phyloP scores from a whole-genome alignment of 148 eudicot species.

The Fagopyrum homotropicum region DNA sequence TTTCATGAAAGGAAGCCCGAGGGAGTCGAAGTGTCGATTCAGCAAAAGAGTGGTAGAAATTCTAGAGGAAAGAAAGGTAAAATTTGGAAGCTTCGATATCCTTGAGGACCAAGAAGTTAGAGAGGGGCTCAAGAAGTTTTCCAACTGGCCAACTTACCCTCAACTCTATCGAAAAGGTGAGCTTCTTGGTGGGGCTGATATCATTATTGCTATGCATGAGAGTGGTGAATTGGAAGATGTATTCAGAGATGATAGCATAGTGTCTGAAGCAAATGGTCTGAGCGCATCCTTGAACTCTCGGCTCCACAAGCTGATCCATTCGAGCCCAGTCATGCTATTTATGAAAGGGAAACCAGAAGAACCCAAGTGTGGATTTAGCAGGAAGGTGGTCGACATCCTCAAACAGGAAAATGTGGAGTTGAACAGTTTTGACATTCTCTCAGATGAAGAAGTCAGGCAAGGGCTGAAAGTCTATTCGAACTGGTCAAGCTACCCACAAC shows the following conservation, averaged over 20 bases:
- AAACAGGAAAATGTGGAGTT: constrained; percentile 60
- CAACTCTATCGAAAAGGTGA: constrained; percentile 94
- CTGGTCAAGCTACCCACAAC: constrained; percentile 99
- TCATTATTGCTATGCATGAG: constrained; percentile 75
- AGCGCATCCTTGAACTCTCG: constrained; percentile 46
- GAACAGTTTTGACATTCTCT: constrained; percentile 66
- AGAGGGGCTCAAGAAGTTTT: constrained; percentile 87
- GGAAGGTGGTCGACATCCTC: constrained; percentile 88
- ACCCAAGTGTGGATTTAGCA: constrained; percentile 89
- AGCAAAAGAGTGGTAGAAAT: constrained; percentile 79
- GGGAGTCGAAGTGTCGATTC: constrained; percentile 84
- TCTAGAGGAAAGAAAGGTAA: constrained; percentile 63
- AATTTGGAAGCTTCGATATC: constrained; percentile 89
- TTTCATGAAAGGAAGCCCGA: constrained; percentile 94
- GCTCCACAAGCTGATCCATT: constrained; percentile 43
- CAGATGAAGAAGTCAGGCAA: constrained; percentile 86
- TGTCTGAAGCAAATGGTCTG: constrained; percentile 58
- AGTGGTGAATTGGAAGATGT: constrained; percentile 73
- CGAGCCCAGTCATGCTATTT: constrained; percentile 71
- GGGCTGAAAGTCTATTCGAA: constrained; percentile 90
- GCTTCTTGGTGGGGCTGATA: constrained; percentile 88
- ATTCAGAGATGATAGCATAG: constrained; percentile 54
- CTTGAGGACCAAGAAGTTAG: constrained; percentile 60
- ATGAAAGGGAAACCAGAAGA: constrained; percentile 94
- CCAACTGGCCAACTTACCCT: constrained; percentile 98